These are phyloP conservation scores for Fusarium kyushuense DNA, from an alignment of 2,329 filamentous ascomycete genomes.

Conservation along the genomic window DNA sequence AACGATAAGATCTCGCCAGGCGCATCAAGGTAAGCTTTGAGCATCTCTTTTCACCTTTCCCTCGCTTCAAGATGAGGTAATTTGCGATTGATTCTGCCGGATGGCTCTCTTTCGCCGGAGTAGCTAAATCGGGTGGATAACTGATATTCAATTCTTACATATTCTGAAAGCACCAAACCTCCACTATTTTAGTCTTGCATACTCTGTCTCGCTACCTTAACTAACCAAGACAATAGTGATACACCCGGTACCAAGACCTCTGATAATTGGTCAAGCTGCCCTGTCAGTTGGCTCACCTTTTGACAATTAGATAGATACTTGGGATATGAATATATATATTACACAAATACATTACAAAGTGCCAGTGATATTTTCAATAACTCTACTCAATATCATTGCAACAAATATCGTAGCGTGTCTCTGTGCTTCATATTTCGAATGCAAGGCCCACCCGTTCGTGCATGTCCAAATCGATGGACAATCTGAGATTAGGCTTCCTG, in stretches of 20 bases:
- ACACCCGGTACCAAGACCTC: background rate
- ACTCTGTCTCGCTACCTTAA: slow-evolving; percentile 32
- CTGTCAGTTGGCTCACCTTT: no score
- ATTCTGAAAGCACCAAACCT: slow-evolving; percentile 76
- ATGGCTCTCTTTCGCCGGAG: slow-evolving; percentile 92
- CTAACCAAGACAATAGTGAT: slow-evolving; percentile 45
- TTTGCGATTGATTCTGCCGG: slow-evolving; percentile 96
- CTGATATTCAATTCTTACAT: slow-evolving; percentile 99
- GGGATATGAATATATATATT: background rate
- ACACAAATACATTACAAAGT: no score
- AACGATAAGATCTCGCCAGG: background rate
- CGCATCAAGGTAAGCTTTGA: slow-evolving; percentile 49
- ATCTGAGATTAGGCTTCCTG: no score
- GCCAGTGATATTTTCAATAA: background rate
- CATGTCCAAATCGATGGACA: no score
- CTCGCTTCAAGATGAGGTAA: slow-evolving; percentile 83
- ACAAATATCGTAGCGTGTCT: no score
- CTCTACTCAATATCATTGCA: no score
- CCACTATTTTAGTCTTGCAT: slow-evolving; percentile 42
- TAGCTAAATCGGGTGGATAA: slow-evolving; percentile 78
- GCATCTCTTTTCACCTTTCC: slow-evolving; percentile 13
- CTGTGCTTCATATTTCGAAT: background rate
- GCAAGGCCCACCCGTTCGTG: background rate
- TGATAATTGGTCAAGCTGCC: no score
- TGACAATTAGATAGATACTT: no score